Conservation (phyloP, 208 protist genomes). For the Trypanosoma lewisi region DNA sequence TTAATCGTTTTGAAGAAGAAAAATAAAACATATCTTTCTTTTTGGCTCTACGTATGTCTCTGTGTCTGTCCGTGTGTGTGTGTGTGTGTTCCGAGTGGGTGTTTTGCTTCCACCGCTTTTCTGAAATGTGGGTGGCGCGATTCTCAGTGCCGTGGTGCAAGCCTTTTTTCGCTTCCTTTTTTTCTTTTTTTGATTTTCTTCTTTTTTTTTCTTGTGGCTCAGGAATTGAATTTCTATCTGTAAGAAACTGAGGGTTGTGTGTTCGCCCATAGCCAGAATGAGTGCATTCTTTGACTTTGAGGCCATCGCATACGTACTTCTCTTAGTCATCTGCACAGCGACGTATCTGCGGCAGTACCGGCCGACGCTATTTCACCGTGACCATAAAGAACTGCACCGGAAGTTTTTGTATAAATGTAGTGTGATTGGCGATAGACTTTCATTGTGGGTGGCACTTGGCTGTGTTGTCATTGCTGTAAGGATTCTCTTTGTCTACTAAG, state of each 20-base stretch:
- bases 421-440: constrained; percentile 89
- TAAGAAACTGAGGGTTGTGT: neutral
- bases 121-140: too few species aligned
- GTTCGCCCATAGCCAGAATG: constrained; percentile 35
- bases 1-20: too few species aligned
- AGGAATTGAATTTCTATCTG: constrained; percentile 2
- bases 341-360: constrained; percentile 90
- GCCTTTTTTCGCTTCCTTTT: neutral
- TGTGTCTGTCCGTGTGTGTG: too few species aligned
- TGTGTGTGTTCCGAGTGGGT: too few species aligned
- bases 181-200: constrained; percentile 2
- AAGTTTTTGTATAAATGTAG: constrained; percentile 92
- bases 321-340: constrained; percentile 86
- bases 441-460: constrained; percentile 68
- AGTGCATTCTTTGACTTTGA: constrained; percentile 89
- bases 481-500: constrained; percentile 77
- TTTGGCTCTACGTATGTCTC: too few species aligned
- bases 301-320: constrained; percentile 77
- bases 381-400: constrained; percentile 78
- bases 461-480: constrained; percentile 80
- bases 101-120: too few species aligned
- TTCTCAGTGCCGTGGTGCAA: too few species aligned
- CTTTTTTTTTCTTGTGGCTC: constrained; percentile 15
- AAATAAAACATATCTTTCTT: too few species aligned
- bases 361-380: constrained; percentile 84